A percentile compares a stretch with the other conserved stretches of the same genome.
phyloP scores from a whole-genome alignment of 257 asterid species.

The Solanum clarkiae region DNA sequence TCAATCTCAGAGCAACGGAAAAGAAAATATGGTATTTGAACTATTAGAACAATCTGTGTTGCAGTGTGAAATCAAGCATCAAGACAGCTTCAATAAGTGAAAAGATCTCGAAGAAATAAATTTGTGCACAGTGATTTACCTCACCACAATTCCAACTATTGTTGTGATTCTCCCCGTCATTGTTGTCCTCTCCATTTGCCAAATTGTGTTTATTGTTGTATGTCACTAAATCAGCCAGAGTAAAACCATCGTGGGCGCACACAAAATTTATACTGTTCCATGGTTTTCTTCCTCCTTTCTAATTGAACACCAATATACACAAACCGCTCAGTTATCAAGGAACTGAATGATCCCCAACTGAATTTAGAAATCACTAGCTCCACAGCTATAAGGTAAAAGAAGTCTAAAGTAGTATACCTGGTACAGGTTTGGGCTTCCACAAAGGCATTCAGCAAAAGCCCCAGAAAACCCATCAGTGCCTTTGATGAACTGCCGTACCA shows the following conservation, averaged over 20 bases:
- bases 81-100: neutral
- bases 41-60: neutral
- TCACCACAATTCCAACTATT: constrained; percentile 99
- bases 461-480: constrained; percentile 98
- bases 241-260: constrained; percentile 94
- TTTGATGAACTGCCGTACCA: constrained; percentile 82
- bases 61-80: neutral
- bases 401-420: constrained; percentile 39
- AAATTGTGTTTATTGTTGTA: constrained; percentile 79
- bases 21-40: neutral
- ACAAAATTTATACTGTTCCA: constrained; percentile 93
- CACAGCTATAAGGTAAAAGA: neutral
- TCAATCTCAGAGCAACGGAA: neutral
- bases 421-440: constrained; percentile 94
- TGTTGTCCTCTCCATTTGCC: constrained; percentile 93
- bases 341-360: neutral
- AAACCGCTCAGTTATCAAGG: neutral
- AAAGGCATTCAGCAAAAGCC: constrained; percentile 89
- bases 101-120: neutral
- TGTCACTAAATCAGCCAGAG: constrained; percentile 93
- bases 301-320: constrained; percentile 18
- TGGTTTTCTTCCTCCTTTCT: constrained; percentile 97
- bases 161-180: constrained; percentile 92
- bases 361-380: neutral
- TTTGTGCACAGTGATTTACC: constrained; percentile 20